Evolutionary conservation across 1,284 basidiomycete species (phyloP).

Genomic region (Cystobasidiaceae sp.): DNA sequence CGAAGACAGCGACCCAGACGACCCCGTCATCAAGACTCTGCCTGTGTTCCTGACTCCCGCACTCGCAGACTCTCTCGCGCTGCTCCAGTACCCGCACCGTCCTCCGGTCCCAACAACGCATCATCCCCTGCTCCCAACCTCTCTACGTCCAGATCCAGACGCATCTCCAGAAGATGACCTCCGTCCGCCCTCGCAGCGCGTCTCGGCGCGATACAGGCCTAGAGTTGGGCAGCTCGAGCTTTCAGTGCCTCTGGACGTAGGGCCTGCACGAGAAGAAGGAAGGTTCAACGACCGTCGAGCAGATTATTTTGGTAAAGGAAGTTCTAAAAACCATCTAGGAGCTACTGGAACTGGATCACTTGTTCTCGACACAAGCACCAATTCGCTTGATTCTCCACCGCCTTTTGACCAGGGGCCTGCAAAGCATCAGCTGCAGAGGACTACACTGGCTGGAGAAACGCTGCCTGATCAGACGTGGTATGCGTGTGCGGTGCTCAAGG

Average conservation of each 20-base stretch:
- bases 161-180: conserved; percentile 23
- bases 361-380: background rate
- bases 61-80: conserved; percentile 37
- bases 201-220: conserved; percentile 41
- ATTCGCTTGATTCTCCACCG: too few relatives aligned
- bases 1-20: conserved; percentile 27
- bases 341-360: conserved; percentile 29
- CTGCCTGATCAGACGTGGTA: conserved; percentile 45
- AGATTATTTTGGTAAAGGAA: conserved; percentile 37
- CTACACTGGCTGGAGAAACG: conserved; percentile 36
- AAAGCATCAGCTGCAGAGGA: conserved; percentile 41
- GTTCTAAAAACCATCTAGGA: conserved; percentile 34
- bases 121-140: conserved; percentile 42
- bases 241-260: conserved; percentile 40
- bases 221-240: conserved; percentile 41
- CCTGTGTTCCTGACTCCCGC: conserved; percentile 40
- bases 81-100: conserved; percentile 44
- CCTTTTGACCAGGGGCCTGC: too few relatives aligned
- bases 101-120: conserved; percentile 36
- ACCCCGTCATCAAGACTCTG: conserved; percentile 37
- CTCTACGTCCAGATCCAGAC: conserved; percentile 41
- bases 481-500: conserved; percentile 41
- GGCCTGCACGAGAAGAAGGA: conserved; percentile 31
- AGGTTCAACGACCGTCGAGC: conserved; percentile 42
- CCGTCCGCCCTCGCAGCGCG: conserved; percentile 15